phyloP scores from a whole-genome alignment of 768 basidiomycete species.

The Ramaria rubella region DNA sequence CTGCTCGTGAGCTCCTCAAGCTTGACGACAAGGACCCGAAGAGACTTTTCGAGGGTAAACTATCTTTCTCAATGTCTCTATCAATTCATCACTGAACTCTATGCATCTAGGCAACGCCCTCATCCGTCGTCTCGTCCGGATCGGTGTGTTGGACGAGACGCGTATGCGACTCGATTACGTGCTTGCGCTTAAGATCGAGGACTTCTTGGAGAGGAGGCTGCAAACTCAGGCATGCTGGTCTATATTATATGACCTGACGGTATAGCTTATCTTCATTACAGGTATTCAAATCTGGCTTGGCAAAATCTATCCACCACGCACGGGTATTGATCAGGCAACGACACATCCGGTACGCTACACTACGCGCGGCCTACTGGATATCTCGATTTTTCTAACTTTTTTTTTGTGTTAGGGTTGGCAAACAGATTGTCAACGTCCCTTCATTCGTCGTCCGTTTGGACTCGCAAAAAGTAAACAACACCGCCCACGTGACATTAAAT shows the following conservation, averaged over 20 bases:
- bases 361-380: not conserved
- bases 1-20: constrained; percentile 99
- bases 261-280: not conserved
- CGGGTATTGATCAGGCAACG: constrained; percentile 96
- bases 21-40: constrained; percentile 99
- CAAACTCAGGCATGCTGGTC: constrained; percentile 65
- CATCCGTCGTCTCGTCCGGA: constrained; percentile 93
- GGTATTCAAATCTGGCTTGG: constrained; percentile 97
- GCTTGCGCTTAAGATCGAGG: constrained; percentile 96
- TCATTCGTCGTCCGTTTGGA: constrained; percentile 99
- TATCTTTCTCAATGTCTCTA: no score
- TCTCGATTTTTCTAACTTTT: no score
- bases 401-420: constrained; percentile 68
- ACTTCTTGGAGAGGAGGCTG: constrained; percentile 98
- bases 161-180: constrained; percentile 99
- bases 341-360: constrained; percentile 80
- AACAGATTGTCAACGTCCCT: constrained; percentile 98
- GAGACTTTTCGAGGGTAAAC: constrained; percentile 97
- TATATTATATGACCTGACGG: not conserved
- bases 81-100: not conserved
- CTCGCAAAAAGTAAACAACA: constrained; percentile 70
- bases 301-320: constrained; percentile 98
- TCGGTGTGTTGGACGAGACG: constrained; percentile 98
- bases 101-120: constrained; percentile 76
- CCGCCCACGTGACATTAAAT: not conserved